Percentiles rank a stretch among this genome's conserved stretches.
phyloP scores from a whole-genome alignment of 768 basidiomycete genomes.

The Amanita rimosa region DNA sequence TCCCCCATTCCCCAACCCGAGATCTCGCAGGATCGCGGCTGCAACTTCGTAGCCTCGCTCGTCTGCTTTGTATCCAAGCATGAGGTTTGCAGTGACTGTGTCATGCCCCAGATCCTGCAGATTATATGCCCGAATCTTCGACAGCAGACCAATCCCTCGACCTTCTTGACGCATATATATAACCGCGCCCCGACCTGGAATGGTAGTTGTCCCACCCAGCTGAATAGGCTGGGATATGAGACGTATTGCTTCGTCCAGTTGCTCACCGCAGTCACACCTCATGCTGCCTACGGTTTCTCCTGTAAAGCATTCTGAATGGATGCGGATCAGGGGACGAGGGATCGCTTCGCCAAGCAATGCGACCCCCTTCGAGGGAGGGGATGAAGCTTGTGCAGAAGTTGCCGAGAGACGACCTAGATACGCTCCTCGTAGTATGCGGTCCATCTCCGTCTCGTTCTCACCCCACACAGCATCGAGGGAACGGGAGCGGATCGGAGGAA shows the following conservation, averaged over 20 bases:
- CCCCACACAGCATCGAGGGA: constrained; percentile 80
- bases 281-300: constrained; percentile 97
- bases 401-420: constrained; percentile 79
- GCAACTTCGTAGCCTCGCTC: constrained; percentile 91
- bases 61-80: constrained; percentile 92
- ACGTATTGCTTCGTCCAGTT: constrained; percentile 94
- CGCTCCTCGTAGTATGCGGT: constrained; percentile 87
- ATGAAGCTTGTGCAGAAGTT: constrained; percentile 31
- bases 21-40: constrained; percentile 78
- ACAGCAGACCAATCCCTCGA: constrained; percentile 89
- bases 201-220: constrained; percentile 28
- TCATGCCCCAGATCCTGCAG: constrained; percentile 96
- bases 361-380: constrained; percentile 11
- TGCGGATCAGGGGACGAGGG: constrained; percentile 78
- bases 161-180: constrained; percentile 97
- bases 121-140: constrained; percentile 96
- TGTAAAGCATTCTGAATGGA: constrained; percentile 98
- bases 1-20: constrained; percentile 49
- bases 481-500: constrained; percentile 66
- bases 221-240: constrained; percentile 68
- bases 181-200: constrained; percentile 85
- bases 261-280: constrained; percentile 98
- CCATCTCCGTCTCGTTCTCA: constrained; percentile 82
- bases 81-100: constrained; percentile 94
- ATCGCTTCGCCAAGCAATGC: constrained; percentile 19